phyloP scores from a whole-genome alignment of 805 yeast genomes.

The Limtongozyma cylindracea region DNA sequence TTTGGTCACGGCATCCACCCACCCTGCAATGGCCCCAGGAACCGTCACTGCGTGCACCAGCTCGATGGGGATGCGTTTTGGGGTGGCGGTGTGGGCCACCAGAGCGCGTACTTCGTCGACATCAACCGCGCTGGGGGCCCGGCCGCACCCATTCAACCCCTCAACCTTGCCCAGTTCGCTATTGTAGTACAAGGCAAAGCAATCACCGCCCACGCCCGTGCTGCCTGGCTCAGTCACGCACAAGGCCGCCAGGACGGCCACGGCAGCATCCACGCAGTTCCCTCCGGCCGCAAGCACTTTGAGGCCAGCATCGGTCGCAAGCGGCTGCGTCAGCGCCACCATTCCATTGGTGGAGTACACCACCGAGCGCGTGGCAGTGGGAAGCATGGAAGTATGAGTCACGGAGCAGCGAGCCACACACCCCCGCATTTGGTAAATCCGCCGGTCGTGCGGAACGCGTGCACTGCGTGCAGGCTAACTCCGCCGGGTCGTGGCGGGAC shows the following conservation, averaged over 20 bases:
- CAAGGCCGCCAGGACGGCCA: slow-evolving; percentile 30
- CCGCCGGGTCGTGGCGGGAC: no score
- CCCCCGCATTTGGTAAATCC: no score
- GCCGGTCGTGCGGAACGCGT: no score
- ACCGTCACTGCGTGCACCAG: slow-evolving; percentile 42
- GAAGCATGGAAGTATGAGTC: no score
- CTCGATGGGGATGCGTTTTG: slow-evolving; percentile 18
- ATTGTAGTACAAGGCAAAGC: slow-evolving; percentile 32
- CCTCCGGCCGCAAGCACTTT: slow-evolving; percentile 47
- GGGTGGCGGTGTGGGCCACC: neutral
- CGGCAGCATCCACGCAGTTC: slow-evolving; percentile 41
- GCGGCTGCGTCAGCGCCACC: slow-evolving; percentile 52
- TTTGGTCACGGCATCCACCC: slow-evolving; percentile 39
- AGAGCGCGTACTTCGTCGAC: slow-evolving; percentile 11
- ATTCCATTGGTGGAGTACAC: slow-evolving; percentile 54
- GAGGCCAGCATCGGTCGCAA: slow-evolving; percentile 53
- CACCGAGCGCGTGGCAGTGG: no score
- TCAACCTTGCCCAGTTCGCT: slow-evolving; percentile 20
- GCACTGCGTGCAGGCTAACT: no score
- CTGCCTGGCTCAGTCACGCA: slow-evolving; percentile 31
- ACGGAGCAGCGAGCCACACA: no score
- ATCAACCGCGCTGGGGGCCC: slow-evolving; percentile 30
- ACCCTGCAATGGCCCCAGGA: slow-evolving; percentile 64
- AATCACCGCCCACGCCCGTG: slow-evolving; percentile 45
- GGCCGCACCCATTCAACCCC: slow-evolving; percentile 60